Evolutionary conservation across 2,329 filamentous ascomycete genomes (phyloP), one percentile per base, ranked within the genome.

Genomic region (Cytospora mali): DNA sequence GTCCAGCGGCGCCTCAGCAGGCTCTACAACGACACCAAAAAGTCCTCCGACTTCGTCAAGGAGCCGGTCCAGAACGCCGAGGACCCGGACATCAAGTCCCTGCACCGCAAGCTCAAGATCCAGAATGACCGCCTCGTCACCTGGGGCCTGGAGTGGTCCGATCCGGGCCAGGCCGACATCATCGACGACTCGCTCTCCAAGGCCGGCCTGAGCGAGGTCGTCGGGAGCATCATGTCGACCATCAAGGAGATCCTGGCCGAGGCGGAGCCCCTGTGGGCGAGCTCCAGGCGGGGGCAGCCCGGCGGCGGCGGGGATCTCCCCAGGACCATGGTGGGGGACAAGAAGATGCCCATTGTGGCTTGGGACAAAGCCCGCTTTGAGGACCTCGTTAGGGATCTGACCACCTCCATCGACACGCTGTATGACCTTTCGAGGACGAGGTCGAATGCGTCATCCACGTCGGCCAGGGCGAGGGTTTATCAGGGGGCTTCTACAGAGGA

Each of bases 101-200:
- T 93, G 33, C 88, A 93, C 72, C 87, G 89, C 66, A 92, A 91
- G 73, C 84, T 92, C 67, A 85, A 89, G 66, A 92, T 93, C 68
- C 91, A 93, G 70, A 92, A 91, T 73, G 89, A 93, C 76, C 83
- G 91, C 18, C 80, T 93, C 53, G 87, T 91, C 63, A 89, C 87
- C 64, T 94, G 91, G 91, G 91, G 90, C 0, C 79, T 92, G 58
- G 89, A 92, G 73, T 94, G 91, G 91, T 90, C 87, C 61, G 90
- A 93, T 72, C 86, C 88, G 18, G 84, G 80, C 67, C 83, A 88
- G 70, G 81, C 87, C 64, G 84, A 86, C 69, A 86, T 91, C 73
- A 93, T 93, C 66, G 86, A 89, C 70, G 85, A 88, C 70, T 86
- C 85, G 16, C 79, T 89, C 10, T 90, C 89, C 69, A 88, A 89